Evolutionary conservation across 305 asterid species (phyloP).

Genomic region (Rubia tinctorum): DNA sequence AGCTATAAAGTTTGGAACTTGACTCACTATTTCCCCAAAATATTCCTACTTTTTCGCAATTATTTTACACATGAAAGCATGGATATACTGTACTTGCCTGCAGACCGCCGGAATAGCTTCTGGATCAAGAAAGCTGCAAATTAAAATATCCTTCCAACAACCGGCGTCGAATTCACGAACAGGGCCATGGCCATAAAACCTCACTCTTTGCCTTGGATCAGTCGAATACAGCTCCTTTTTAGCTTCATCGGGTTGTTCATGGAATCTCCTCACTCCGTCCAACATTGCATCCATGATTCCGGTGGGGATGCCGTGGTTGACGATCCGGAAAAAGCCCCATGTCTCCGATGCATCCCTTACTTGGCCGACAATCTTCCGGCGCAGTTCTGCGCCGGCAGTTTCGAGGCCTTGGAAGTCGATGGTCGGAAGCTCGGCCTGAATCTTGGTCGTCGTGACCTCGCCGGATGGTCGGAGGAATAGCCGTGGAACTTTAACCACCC

Average conservation of each 20-base stretch:
- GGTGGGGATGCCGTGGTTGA: neutral
- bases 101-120: neutral
- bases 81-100: neutral
- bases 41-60: too few species aligned
- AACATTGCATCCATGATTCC: neutral
- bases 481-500: slow-evolving; percentile 5
- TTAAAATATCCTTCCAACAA: neutral
- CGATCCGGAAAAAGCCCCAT: neutral
- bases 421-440: neutral
- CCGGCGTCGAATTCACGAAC: neutral
- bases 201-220: neutral
- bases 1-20: too few species aligned
- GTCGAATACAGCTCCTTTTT: neutral
- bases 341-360: neutral
- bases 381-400: neutral
- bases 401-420: slow-evolving; percentile 1
- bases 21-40: too few species aligned
- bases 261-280: neutral
- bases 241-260: neutral
- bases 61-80: too few species aligned
- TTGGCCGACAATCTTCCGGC: neutral
- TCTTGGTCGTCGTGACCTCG: neutral
- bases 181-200: neutral
- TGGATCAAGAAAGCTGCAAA: neutral
- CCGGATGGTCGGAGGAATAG: neutral